phyloP scores from a whole-genome alignment of 1,284 basidiomycete genomes.

The Heterobasidion occidentale region DNA sequence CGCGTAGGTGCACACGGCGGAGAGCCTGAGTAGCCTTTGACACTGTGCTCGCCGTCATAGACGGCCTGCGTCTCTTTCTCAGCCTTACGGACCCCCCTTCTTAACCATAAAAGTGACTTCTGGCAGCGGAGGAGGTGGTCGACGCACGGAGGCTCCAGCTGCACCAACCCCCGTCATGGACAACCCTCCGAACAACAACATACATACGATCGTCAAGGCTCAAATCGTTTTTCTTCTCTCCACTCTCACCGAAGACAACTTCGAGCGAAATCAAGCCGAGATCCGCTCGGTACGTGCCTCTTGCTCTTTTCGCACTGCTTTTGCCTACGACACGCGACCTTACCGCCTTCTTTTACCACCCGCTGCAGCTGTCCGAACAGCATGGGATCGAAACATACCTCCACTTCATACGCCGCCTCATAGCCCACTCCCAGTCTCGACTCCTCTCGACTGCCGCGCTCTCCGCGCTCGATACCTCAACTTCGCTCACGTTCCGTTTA shows the following conservation, averaged over 20 bases:
- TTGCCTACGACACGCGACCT: constrained; percentile 1
- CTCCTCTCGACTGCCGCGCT: constrained; percentile 49
- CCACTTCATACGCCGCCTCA: constrained; percentile 90
- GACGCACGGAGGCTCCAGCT: constrained; percentile 74
- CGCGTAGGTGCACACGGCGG: neutral
- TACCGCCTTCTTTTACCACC: constrained; percentile 11
- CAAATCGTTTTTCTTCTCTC: constrained; percentile 92
- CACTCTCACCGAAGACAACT: constrained; percentile 91
- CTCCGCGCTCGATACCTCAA: constrained; percentile 59
- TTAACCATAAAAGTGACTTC: constrained; percentile 59
- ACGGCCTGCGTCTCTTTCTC: constrained; percentile 23
- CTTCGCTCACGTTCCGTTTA: constrained; percentile 70
- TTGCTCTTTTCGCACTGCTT: constrained; percentile 3
- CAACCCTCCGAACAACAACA: constrained; percentile 51
- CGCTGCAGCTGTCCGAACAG: constrained; percentile 77
- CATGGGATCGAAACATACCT: constrained; percentile 94
- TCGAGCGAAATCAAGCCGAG: constrained; percentile 84
- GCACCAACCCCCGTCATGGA: constrained; percentile 50
- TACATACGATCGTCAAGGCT: constrained; percentile 76
- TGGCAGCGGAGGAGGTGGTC: constrained; percentile 59
- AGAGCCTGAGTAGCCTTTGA: neutral
- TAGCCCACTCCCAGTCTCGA: constrained; percentile 74
- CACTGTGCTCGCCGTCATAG: constrained; percentile 24
- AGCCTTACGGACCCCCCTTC: constrained; percentile 19
- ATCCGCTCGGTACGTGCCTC: constrained; percentile 74